phyloP scores from a whole-genome alignment of 306 rosid genomes.

The Begonia loranthoides region DNA sequence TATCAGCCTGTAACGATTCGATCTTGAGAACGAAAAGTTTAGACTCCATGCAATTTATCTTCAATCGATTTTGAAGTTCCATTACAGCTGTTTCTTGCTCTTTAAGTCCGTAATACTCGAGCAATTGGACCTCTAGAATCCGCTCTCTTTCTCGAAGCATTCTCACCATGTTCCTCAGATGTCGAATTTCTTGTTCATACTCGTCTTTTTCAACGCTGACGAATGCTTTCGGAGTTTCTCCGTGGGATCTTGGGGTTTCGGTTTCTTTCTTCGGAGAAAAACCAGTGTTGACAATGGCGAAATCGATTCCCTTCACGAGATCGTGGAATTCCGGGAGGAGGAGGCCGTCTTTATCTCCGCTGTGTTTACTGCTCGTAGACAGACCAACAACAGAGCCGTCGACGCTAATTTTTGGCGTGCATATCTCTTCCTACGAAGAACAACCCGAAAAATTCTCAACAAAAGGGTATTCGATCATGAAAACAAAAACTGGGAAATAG shows the following conservation, averaged over 20 bases:
- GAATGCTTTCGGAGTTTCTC: constrained; percentile 28
- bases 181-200: constrained; percentile 46
- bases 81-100: constrained; percentile 72
- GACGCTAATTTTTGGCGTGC: constrained; percentile 20
- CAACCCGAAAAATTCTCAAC: too few species aligned
- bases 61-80: constrained; percentile 77
- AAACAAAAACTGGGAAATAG: neutral
- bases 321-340: constrained; percentile 39
- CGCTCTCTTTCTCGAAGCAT: constrained; percentile 68
- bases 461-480: neutral
- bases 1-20: constrained; percentile 55
- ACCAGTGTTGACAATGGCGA: constrained; percentile 17
- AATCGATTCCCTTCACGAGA: constrained; percentile 35
- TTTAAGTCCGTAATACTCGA: constrained; percentile 69
- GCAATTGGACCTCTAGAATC: constrained; percentile 62
- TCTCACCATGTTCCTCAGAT: constrained; percentile 46
- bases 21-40: constrained; percentile 70
- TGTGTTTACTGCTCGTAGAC: constrained; percentile 26
- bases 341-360: constrained; percentile 35
- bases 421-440: constrained; percentile 38
- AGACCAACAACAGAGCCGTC: constrained; percentile 19
- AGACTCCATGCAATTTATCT: constrained; percentile 58
- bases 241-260: constrained; percentile 27
- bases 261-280: constrained; percentile 27
- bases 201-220: constrained; percentile 29